These are phyloP conservation scores for Penicillium atrosanguineum DNA, from an alignment of 495 filamentous ascomycete species.

Conservation along the genomic window DNA sequence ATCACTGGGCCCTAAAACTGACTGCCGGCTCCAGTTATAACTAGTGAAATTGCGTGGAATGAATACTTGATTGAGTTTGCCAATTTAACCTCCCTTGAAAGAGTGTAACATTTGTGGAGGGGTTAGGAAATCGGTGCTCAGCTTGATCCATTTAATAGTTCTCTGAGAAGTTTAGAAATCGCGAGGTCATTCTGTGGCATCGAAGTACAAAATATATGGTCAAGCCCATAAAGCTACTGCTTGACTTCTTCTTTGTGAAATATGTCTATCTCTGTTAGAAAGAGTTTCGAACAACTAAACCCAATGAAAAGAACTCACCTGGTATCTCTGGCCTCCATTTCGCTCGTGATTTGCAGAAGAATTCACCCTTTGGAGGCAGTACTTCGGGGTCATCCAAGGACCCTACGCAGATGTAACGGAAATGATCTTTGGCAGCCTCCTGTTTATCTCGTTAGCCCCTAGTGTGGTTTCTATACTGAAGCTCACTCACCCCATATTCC, in stretches of 20 bases:
- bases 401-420: constrained; percentile 62
- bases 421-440: constrained; percentile 54
- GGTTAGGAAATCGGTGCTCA: too few relatives aligned
- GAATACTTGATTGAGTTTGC: too few relatives aligned
- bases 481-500: constrained; percentile 56
- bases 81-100: too few relatives aligned
- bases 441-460: constrained; percentile 16
- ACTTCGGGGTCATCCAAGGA: constrained; percentile 61
- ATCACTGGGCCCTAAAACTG: too few relatives aligned
- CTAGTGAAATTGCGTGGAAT: too few relatives aligned
- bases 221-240: constrained; percentile 31
- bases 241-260: constrained; percentile 63
- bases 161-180: too few relatives aligned
- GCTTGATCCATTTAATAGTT: too few relatives aligned
- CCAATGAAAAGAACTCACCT: constrained; percentile 35
- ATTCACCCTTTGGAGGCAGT: constrained; percentile 66
- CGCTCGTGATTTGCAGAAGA: constrained; percentile 58
- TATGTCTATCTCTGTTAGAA: constrained; percentile 34
- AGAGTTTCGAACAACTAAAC: not conserved
- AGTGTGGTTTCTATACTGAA: not conserved
- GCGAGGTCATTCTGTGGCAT: too few relatives aligned
- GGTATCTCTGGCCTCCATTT: constrained; percentile 64
- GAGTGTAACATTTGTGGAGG: too few relatives aligned
- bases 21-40: too few relatives aligned
- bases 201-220: too few relatives aligned